Evolutionary conservation across 2,329 filamentous ascomycete species (phyloP).

Genomic region (Cytospora piceae): DNA sequence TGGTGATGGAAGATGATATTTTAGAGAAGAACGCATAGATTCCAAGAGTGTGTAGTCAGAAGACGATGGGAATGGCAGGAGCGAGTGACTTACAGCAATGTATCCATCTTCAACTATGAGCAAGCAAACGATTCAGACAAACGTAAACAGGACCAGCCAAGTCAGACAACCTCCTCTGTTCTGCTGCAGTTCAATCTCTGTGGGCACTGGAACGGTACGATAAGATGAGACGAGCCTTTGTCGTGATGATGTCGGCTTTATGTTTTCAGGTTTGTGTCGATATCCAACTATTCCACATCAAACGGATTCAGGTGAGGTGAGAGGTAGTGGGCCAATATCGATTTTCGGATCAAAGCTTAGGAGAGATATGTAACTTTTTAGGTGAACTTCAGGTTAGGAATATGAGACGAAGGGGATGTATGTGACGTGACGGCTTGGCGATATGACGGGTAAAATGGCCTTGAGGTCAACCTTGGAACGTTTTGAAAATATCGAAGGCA

Average conservation of each 20-base stretch:
- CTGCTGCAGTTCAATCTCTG: conserved; percentile 4
- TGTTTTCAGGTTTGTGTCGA: background rate
- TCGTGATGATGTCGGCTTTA: background rate
- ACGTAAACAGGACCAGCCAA: background rate
- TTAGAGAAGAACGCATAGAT: background rate
- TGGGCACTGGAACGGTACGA: conserved; percentile 5
- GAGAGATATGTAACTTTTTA: background rate
- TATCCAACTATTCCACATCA: background rate
- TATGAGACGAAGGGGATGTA: background rate
- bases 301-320: background rate
- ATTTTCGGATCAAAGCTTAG: background rate
- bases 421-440: background rate
- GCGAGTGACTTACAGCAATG: conserved; percentile 38
- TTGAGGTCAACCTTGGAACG: background rate
- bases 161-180: background rate
- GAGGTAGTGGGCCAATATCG: background rate
- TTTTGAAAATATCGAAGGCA: background rate
- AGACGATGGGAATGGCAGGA: background rate
- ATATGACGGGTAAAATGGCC: background rate
- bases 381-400: background rate
- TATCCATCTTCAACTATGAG: conserved; percentile 36
- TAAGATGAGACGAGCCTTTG: background rate
- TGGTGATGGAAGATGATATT: background rate
- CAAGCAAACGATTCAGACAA: conserved; percentile 7
- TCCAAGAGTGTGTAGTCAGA: background rate